phyloP scores from a whole-genome alignment of 768 basidiomycete species.

The Rhizopogon salebrosus region DNA sequence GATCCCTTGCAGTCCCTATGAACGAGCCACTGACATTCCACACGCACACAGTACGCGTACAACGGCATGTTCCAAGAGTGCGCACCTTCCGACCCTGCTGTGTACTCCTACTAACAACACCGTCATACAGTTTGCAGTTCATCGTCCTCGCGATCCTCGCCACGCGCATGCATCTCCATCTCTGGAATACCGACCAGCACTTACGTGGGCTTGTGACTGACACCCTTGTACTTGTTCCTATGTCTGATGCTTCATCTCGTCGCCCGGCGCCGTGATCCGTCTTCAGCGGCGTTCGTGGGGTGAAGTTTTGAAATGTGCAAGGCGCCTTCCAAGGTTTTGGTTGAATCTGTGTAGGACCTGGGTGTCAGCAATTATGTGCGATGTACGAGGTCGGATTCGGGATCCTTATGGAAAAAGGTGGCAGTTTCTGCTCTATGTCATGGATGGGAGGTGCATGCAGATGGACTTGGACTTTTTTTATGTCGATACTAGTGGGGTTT shows the following conservation, averaged over 20 bases:
- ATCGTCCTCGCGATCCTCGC: background rate
- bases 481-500: no score
- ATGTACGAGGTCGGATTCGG: no score
- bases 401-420: no score
- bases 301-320: background rate
- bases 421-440: no score
- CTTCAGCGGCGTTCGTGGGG: background rate
- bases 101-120: background rate
- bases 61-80: background rate
- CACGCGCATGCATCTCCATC: background rate
- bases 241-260: background rate
- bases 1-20: background rate
- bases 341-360: no score
- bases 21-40: background rate
- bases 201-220: background rate
- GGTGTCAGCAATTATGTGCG: no score
- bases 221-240: no score
- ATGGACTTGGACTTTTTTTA: no score
- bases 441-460: no score
- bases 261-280: background rate
- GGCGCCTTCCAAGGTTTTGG: no score
- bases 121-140: background rate
- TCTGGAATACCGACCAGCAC: background rate
- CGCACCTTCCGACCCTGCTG: background rate
- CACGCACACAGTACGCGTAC: background rate